Percentiles rank a stretch among this genome's conserved stretches.
phyloP scores from a whole-genome alignment of 495 filamentous ascomycete genomes.

The Lasiosphaeria hispida region DNA sequence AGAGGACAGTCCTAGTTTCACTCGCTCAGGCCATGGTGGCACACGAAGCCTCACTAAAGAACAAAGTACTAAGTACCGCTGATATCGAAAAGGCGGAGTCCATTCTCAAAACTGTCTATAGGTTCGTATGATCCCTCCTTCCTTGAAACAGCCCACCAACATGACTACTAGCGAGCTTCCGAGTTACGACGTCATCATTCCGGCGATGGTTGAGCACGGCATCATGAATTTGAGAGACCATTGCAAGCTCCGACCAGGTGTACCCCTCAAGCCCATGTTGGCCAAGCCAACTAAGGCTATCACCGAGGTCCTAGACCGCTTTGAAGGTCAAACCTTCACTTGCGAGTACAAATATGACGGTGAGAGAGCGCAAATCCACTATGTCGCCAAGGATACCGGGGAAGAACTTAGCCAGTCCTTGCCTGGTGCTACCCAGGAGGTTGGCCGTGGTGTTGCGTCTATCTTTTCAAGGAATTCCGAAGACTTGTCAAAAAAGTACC shows the following conservation, averaged over 20 bases:
- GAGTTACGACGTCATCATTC: slow-evolving; percentile 93
- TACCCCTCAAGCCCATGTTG: slow-evolving; percentile 97
- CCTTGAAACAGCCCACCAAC: slow-evolving; percentile 12
- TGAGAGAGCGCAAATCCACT: slow-evolving; percentile 95
- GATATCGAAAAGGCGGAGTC: slow-evolving; percentile 80
- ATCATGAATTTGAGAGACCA: slow-evolving; percentile 75
- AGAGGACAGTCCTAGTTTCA: slow-evolving; percentile 85
- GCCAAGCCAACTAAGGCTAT: slow-evolving; percentile 99
- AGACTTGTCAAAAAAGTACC: slow-evolving; percentile 95
- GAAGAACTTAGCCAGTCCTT: slow-evolving; percentile 55
- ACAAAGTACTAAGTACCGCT: slow-evolving; percentile 64
- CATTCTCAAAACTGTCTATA: slow-evolving; percentile 87
- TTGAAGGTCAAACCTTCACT: slow-evolving; percentile 91
- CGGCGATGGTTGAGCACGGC: slow-evolving; percentile 80
- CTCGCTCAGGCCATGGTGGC: slow-evolving; percentile 83
- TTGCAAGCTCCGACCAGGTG: slow-evolving; percentile 91
- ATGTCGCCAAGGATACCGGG: slow-evolving; percentile 77
- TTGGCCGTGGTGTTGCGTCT: slow-evolving; percentile 67
- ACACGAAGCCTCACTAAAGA: slow-evolving; percentile 69
- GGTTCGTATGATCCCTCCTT: slow-evolving; percentile 42
- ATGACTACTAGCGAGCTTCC: slow-evolving; percentile 68
- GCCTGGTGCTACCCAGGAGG: slow-evolving; percentile 47
- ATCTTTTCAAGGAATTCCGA: slow-evolving; percentile 98
- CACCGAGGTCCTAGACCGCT: slow-evolving; percentile 94
- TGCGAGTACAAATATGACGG: slow-evolving; percentile 99